Evolutionary conservation across 805 yeast species (phyloP).

Genomic region (Wickerhamomyces silvicola): DNA sequence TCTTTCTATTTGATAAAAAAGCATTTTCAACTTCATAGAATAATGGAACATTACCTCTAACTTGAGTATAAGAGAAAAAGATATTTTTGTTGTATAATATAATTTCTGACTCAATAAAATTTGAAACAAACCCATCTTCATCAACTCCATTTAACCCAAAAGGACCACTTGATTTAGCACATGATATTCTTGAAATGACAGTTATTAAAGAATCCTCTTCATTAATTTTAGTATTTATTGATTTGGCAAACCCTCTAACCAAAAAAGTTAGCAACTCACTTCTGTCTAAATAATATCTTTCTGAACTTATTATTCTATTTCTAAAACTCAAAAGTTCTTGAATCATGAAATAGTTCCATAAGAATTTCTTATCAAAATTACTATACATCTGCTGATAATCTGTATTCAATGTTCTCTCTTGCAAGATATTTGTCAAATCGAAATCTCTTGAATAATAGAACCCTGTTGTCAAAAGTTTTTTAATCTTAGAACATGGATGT

Average conservation of each 20-base stretch:
- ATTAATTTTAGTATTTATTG: constrained; percentile 31
- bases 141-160: constrained; percentile 85
- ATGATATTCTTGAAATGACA: constrained; percentile 81
- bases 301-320: constrained; percentile 53
- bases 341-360: constrained; percentile 90
- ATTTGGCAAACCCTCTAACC: constrained; percentile 88
- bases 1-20: constrained; percentile 73
- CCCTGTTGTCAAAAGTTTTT: constrained; percentile 73
- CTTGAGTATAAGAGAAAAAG: constrained; percentile 71
- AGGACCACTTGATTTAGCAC: constrained; percentile 83
- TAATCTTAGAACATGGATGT: constrained; percentile 77
- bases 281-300: constrained; percentile 53
- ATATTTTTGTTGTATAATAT: constrained; percentile 46
- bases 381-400: constrained; percentile 29
- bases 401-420: constrained; percentile 52
- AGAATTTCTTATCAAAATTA: constrained; percentile 65
- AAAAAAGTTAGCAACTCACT: constrained; percentile 74
- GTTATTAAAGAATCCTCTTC: constrained; percentile 43
- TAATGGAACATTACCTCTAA: constrained; percentile 88
- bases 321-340: constrained; percentile 70
- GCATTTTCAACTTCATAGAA: constrained; percentile 85
- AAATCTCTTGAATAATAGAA: constrained; percentile 88
- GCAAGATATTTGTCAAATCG: constrained; percentile 78
- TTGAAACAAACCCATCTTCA: constrained; percentile 88
- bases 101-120: constrained; percentile 85